These are phyloP conservation scores for Hortaea werneckii DNA, from an alignment of 2,329 filamentous ascomycete genomes.

Conservation along the genomic window DNA sequence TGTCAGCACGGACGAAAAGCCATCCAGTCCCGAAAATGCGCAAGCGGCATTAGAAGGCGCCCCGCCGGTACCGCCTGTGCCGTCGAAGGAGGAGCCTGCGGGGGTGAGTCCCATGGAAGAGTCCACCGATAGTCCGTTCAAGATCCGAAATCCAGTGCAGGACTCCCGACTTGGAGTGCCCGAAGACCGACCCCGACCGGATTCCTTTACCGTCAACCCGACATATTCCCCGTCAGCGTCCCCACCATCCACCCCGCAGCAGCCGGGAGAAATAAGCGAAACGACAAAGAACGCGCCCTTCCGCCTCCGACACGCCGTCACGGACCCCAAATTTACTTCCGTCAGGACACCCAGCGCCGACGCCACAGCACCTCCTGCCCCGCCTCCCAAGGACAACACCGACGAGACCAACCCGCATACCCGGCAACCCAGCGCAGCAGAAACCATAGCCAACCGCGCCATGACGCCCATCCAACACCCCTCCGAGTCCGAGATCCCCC, in stretches of 20 bases:
- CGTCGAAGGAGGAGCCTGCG: neutral
- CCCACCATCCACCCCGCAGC: neutral
- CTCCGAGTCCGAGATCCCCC: neutral
- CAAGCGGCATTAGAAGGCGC: neutral
- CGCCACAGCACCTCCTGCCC: neutral
- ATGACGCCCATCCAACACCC: slow-evolving; percentile 3
- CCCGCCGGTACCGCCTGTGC: neutral
- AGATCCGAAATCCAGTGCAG: slow-evolving; percentile 19
- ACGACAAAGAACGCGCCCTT: slow-evolving; percentile 13
- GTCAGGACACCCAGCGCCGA: neutral
- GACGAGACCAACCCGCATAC: neutral
- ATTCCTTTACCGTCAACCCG: neutral
- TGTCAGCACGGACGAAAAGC: neutral
- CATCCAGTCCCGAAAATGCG: neutral
- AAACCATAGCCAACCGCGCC: slow-evolving; percentile 2
- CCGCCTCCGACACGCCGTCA: slow-evolving; percentile 18
- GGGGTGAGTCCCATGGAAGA: slow-evolving; percentile 3
- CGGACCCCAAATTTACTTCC: slow-evolving; percentile 12
- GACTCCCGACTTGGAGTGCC: slow-evolving; percentile 6
- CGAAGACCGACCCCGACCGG: neutral
- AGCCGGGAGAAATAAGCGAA: slow-evolving; percentile 4
- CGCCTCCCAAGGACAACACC: neutral
- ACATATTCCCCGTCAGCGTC: neutral
- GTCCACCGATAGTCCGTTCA: slow-evolving; percentile 12
- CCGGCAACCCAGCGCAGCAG: neutral